A percentile compares a stretch with the other conserved stretches of the same genome.
Conservation (phyloP, 2,329 filamentous ascomycete genomes). For the Sporothrix inflata region DNA sequence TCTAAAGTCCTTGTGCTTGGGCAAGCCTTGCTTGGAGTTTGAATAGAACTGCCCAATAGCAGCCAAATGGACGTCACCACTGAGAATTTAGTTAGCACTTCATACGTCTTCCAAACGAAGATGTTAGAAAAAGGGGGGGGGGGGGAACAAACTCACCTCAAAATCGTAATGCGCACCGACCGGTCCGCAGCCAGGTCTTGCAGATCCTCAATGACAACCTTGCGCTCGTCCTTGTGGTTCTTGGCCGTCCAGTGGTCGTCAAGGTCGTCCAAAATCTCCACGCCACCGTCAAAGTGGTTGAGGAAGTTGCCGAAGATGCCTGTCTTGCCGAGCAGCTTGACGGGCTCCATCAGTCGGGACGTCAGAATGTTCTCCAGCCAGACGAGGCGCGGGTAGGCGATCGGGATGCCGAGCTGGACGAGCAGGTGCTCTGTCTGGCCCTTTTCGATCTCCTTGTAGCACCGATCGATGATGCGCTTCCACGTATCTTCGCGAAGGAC, state of each 20-base stretch:
- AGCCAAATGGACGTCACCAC: constrained; percentile 91
- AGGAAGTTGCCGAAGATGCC: constrained; percentile 79
- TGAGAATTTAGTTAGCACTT: constrained; percentile 38
- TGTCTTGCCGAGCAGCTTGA: constrained; percentile 83
- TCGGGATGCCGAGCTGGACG: constrained; percentile 80
- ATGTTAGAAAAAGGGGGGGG: background rate
- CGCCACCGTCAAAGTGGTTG: constrained; percentile 88
- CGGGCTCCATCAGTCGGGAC: constrained; percentile 80
- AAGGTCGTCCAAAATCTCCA: constrained; percentile 87
- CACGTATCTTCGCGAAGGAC: constrained; percentile 81
- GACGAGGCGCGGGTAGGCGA: constrained; percentile 77
- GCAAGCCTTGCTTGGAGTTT: constrained; percentile 75
- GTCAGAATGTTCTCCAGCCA: constrained; percentile 77
- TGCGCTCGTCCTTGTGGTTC: constrained; percentile 88
- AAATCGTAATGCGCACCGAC: constrained; percentile 85
- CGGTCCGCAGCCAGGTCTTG: constrained; percentile 93
- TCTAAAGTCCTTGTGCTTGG: constrained; percentile 88
- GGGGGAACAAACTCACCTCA: constrained; percentile 56
- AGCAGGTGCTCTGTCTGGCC: constrained; percentile 89
- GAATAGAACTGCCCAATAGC: constrained; percentile 95
- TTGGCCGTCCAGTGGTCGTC: constrained; percentile 98
- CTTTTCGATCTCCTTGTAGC: constrained; percentile 78
- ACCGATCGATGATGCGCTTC: constrained; percentile 82
- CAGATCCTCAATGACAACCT: constrained; percentile 83
- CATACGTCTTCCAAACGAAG: background rate